phyloP scores from a whole-genome alignment of 2,329 filamentous ascomycete genomes.

The Diaporthe sp. region DNA sequence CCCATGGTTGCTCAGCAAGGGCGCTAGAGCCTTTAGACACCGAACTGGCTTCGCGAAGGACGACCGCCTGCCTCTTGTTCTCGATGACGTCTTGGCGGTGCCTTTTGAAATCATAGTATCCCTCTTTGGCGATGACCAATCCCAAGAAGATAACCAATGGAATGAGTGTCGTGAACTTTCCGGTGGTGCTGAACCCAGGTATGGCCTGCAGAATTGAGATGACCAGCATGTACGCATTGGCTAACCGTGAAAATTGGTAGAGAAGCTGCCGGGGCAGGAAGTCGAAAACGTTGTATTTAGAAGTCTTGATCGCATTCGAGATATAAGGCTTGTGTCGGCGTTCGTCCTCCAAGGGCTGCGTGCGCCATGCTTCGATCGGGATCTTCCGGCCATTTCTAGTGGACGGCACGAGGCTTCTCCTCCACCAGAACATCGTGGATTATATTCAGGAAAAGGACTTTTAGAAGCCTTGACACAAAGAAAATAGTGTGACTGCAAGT shows the following conservation, averaged over 20 bases:
- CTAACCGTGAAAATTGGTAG: slow-evolving; percentile 88
- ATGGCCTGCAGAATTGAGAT: slow-evolving; percentile 88
- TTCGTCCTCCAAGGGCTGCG: slow-evolving; percentile 61
- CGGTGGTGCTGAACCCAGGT: slow-evolving; percentile 81
- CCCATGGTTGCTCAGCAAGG: slow-evolving; percentile 48
- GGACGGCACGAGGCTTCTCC: slow-evolving; percentile 42
- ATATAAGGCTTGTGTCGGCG: slow-evolving; percentile 65
- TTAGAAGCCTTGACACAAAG: not conserved
- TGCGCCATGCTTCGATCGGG: slow-evolving; percentile 39
- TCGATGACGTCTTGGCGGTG: slow-evolving; percentile 87
- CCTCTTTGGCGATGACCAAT: slow-evolving; percentile 87
- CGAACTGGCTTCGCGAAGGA: slow-evolving; percentile 67
- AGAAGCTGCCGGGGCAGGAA: slow-evolving; percentile 88
- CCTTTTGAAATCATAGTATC: slow-evolving; percentile 86
- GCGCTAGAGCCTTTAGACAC: slow-evolving; percentile 63
- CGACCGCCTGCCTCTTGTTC: slow-evolving; percentile 70
- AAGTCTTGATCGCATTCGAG: slow-evolving; percentile 80
- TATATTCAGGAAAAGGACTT: not conserved
- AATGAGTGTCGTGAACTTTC: slow-evolving; percentile 80
- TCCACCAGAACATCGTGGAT: slow-evolving; percentile 16
- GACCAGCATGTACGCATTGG: slow-evolving; percentile 89
- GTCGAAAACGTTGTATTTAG: slow-evolving; percentile 85
- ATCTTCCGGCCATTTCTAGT: slow-evolving; percentile 49
- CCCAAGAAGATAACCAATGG: slow-evolving; percentile 82
- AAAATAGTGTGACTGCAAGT: not conserved